A percentile compares a stretch with the other conserved stretches of the same genome.
Evolutionary conservation across 1,139 yeast genomes (phyloP).

Genomic region (Chernovozyma sophiae-reginae): DNA sequence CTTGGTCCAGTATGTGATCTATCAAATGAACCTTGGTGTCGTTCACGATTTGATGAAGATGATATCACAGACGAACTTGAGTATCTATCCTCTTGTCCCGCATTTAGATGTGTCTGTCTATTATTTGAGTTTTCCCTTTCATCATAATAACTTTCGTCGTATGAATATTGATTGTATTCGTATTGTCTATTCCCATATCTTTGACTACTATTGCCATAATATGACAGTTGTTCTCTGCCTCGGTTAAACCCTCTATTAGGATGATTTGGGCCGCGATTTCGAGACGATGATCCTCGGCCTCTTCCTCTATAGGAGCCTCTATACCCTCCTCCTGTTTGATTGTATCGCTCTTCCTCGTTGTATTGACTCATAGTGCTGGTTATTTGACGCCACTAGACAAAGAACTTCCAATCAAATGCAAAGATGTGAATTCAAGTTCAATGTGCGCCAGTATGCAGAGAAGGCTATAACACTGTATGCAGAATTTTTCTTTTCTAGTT

Average conservation of each 20-base stretch:
- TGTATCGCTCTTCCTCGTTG: constrained; percentile 1
- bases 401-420: too few relatives aligned
- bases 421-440: too few relatives aligned
- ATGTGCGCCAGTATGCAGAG: too few relatives aligned
- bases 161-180: background rate
- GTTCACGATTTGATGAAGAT: too few relatives aligned
- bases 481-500: background rate
- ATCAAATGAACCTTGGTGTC: background rate
- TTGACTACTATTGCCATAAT: background rate
- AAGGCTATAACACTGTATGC: too few relatives aligned
- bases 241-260: constrained; percentile 2
- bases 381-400: too few relatives aligned
- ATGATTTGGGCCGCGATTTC: background rate
- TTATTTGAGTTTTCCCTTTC: background rate
- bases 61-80: too few relatives aligned
- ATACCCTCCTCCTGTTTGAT: constrained; percentile 2
- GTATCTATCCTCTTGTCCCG: background rate
- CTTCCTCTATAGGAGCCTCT: background rate
- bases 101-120: background rate
- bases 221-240: background rate
- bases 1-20: background rate
- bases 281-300: background rate
- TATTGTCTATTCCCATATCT: background rate
- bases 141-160: background rate
- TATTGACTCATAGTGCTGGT: background rate